A percentile compares a stretch with the other conserved stretches of the same genome.
Evolutionary conservation across 306 rosid genomes (phyloP).

Genomic region (Quercus engelmannii): DNA sequence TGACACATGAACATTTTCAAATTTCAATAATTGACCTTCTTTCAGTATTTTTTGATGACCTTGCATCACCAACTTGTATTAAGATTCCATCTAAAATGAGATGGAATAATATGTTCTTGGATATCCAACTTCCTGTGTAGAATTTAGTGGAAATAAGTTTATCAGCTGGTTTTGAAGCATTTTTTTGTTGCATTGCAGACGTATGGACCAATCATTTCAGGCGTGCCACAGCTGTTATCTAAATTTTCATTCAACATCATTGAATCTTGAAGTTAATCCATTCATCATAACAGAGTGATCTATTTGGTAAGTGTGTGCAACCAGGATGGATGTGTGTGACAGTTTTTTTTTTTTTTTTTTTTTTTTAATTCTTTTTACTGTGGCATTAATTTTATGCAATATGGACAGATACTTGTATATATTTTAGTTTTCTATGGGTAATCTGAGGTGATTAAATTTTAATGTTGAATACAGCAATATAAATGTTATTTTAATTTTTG

Average conservation of each 20-base stretch:
- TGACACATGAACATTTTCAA: background rate
- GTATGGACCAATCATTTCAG: conserved; percentile 74
- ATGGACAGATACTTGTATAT: conserved; percentile 15
- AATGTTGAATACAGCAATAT: background rate
- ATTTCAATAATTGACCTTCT: background rate
- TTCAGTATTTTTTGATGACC: background rate
- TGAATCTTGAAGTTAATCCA: conserved; percentile 17
- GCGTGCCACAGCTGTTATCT: conserved; percentile 70
- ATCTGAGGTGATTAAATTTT: background rate
- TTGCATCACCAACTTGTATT: background rate
- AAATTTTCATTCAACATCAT: conserved; percentile 68
- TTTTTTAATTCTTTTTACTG: background rate
- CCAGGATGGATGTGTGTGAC: background rate
- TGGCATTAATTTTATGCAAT: background rate
- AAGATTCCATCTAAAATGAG: background rate
- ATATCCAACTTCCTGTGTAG: background rate
- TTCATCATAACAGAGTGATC: background rate
- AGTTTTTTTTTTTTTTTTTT: background rate
- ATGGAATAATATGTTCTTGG: background rate
- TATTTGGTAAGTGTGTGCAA: background rate
- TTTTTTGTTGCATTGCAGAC: conserved; percentile 48
- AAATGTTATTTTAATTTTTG: background rate
- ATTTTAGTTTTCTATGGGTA: conserved; percentile 12
- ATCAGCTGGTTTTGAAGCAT: background rate
- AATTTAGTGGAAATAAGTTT: background rate